Conservation (phyloP, 257 asterid genomes). For the Dorcoceras hygrometricum region DNA sequence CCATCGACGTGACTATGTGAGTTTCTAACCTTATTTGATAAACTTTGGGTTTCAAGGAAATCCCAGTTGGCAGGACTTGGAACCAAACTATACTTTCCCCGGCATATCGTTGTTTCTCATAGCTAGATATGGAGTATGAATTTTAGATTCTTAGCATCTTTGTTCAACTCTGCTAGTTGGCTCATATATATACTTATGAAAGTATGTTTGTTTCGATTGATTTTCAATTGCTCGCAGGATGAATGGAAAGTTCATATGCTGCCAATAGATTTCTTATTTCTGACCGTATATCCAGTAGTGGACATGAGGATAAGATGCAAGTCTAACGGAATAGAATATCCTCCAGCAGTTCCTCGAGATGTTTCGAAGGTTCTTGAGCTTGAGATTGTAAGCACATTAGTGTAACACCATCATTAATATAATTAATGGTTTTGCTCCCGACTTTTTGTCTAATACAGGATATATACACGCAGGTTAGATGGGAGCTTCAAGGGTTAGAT, state of each 20-base stretch:
- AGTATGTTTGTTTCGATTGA: not conserved
- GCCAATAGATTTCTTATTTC: slow-evolving; percentile 80
- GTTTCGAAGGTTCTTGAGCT: slow-evolving; percentile 79
- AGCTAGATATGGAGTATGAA: not conserved
- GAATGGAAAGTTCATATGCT: slow-evolving; percentile 97
- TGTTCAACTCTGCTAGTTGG: not conserved
- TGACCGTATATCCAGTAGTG: slow-evolving; percentile 61
- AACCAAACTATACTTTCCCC: too few relatives aligned
- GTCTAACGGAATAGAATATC: slow-evolving; percentile 67
- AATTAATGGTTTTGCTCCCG: slow-evolving; percentile 1
- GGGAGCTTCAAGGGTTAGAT: slow-evolving; percentile 94
- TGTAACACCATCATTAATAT: not conserved
- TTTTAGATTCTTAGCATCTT: not conserved
- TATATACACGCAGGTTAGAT: slow-evolving; percentile 54
- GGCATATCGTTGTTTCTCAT: not conserved
- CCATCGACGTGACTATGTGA: not conserved
- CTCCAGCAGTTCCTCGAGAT: slow-evolving; percentile 60
- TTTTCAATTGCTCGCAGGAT: slow-evolving; percentile 48
- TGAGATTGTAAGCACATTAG: slow-evolving; percentile 60
- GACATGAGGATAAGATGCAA: slow-evolving; percentile 86
- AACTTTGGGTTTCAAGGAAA: not conserved
- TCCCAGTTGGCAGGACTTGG: not conserved
- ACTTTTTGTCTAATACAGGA: not conserved
- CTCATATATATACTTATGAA: not conserved
- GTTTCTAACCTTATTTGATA: not conserved